phyloP scores from a whole-genome alignment of 495 filamentous ascomycete genomes.

The Aspergillus hancockii region DNA sequence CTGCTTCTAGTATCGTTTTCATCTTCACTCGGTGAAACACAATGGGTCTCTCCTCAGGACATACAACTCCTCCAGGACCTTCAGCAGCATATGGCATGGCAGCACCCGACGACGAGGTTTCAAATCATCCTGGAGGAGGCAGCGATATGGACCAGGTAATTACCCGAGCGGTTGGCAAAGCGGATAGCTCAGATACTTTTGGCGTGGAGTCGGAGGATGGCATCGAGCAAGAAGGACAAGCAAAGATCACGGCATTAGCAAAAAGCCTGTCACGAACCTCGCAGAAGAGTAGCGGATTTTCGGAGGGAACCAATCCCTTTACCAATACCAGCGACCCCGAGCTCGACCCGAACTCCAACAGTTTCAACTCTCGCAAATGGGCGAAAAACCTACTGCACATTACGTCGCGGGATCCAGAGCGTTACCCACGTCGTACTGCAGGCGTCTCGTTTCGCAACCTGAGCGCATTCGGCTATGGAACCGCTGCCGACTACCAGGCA shows the following conservation, averaged over 20 bases:
- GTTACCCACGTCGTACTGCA: constrained; percentile 43
- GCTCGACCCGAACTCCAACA: constrained; percentile 41
- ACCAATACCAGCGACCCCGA: constrained; percentile 40
- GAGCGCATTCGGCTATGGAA: constrained; percentile 72
- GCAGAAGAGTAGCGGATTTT: constrained; percentile 23
- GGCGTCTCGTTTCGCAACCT: constrained; percentile 59
- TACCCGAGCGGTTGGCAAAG: constrained; percentile 11
- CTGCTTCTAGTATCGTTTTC: background rate
- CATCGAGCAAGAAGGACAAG: constrained; percentile 26
- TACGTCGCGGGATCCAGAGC: constrained; percentile 41
- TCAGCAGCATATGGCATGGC: constrained; percentile 14
- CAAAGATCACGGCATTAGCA: constrained; percentile 42
- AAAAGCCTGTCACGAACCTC: constrained; percentile 44
- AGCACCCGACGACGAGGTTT: constrained; percentile 3
- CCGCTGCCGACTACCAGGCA: constrained; percentile 75
- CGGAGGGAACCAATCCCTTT: constrained; percentile 46
- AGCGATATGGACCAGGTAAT: constrained; percentile 3
- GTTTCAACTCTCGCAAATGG: constrained; percentile 51
- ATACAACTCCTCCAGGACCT: constrained; percentile 27
- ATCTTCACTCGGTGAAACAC: background rate
- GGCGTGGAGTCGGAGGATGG: constrained; percentile 24
- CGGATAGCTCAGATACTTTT: constrained; percentile 21
- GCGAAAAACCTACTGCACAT: constrained; percentile 44
- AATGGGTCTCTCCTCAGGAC: constrained; percentile 15
- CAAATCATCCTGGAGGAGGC: constrained; percentile 11